These are phyloP conservation scores for Fomes fomentarius DNA, from an alignment of 1,284 basidiomycete species.

Conservation along the genomic window DNA sequence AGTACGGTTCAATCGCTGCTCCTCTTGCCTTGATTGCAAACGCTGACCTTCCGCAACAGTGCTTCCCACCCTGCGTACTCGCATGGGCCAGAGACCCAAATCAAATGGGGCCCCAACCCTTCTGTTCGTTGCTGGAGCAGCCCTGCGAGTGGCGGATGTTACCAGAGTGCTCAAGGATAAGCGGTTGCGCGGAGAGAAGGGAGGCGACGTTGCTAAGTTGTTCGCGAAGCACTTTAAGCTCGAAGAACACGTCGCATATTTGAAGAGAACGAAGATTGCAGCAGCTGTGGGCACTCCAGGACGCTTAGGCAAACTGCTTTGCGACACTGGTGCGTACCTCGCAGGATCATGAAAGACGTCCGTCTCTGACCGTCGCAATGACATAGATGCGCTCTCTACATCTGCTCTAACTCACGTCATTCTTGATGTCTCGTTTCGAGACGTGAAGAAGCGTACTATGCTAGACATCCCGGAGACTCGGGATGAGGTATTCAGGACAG, in stretches of 20 bases:
- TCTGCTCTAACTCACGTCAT: conserved; percentile 82
- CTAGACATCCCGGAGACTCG: conserved; percentile 83
- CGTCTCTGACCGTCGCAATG: conserved; percentile 8
- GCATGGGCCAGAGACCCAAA: conserved; percentile 74
- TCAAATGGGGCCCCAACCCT: conserved; percentile 77
- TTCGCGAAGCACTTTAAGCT: conserved; percentile 89
- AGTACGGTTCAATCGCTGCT: conserved; percentile 47
- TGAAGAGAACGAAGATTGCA: conserved; percentile 75
- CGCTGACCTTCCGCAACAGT: conserved; percentile 42
- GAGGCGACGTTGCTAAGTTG: conserved; percentile 82
- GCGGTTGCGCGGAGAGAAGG: conserved; percentile 71
- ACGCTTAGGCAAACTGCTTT: conserved; percentile 78
- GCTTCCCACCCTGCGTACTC: conserved; percentile 67
- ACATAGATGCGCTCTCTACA: conserved; percentile 65
- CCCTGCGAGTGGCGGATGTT: conserved; percentile 78
- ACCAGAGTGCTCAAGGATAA: conserved; percentile 72
- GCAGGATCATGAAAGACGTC: conserved; percentile 61
- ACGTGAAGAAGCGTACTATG: conserved; percentile 74
- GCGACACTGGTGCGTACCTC: conserved; percentile 65
- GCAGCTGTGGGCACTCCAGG: conserved; percentile 84
- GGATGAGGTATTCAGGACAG: conserved; percentile 76
- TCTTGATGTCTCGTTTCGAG: conserved; percentile 70
- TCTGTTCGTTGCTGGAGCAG: conserved; percentile 76
- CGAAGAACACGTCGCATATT: conserved; percentile 75
- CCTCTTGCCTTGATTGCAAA: too few species aligned